A percentile compares a stretch with the other conserved stretches of the same genome.
Conservation (phyloP, 768 basidiomycete genomes). For the Auricularia sp. region DNA sequence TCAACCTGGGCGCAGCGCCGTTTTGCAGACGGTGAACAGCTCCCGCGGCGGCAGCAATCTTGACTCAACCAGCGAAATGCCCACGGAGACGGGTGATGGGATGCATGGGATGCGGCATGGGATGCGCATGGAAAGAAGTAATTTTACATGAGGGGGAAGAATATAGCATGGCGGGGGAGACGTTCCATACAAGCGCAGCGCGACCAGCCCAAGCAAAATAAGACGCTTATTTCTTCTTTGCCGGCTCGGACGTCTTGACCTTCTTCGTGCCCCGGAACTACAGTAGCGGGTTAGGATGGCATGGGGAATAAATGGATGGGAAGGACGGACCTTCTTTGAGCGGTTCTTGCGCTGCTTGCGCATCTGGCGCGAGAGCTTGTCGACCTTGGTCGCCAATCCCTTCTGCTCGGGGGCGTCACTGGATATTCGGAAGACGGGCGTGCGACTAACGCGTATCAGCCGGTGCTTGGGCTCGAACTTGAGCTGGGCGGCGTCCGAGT, state of each 20-base stretch:
- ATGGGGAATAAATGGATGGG: slow-evolving; percentile 10
- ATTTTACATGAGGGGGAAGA: too few relatives aligned
- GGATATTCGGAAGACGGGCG: not conserved
- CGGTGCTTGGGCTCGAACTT: slow-evolving; percentile 97
- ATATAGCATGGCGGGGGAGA: too few relatives aligned
- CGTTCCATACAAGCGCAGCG: not conserved
- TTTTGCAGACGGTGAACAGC: too few relatives aligned
- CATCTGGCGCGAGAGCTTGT: slow-evolving; percentile 90
- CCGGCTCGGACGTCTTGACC: slow-evolving; percentile 80
- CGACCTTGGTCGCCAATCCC: slow-evolving; percentile 65
- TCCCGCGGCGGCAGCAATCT: too few relatives aligned
- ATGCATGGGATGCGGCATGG: too few relatives aligned
- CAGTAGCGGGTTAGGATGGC: slow-evolving; percentile 11
- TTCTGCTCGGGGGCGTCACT: slow-evolving; percentile 35
- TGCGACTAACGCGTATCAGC: slow-evolving; percentile 72
- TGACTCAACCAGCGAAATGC: too few relatives aligned
- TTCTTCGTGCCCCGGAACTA: slow-evolving; percentile 95
- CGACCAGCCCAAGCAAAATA: not conserved
- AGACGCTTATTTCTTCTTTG: slow-evolving; percentile 78
- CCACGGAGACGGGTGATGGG: too few relatives aligned
- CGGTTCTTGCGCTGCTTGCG: slow-evolving; percentile 99
- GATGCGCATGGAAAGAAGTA: too few relatives aligned
- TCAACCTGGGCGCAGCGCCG: too few relatives aligned
- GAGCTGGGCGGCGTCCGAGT: slow-evolving; percentile 87
- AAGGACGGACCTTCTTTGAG: slow-evolving; percentile 80